Base-by-base conservation (phyloP, 179 eudicot species). In the Pouteria campechiana region DNA sequence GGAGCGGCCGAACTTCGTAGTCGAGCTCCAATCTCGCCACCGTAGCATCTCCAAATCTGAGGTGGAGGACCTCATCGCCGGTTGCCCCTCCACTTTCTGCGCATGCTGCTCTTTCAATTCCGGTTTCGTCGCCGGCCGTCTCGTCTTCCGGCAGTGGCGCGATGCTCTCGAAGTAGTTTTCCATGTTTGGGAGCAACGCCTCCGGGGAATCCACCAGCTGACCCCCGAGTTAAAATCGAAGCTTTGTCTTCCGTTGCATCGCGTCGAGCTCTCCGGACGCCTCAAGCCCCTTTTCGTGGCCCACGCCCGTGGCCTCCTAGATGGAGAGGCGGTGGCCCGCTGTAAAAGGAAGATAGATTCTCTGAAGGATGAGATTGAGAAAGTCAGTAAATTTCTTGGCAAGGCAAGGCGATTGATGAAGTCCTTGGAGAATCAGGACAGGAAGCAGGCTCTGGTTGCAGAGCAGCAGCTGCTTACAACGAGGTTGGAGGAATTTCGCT, bases 401-500 rank as follows among this genome's bases (percentile, higher is more conserved):
- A 46, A 38, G 25, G 32, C 9, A 1, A 34, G 48, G 7, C n/a
- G 7, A 4, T 2, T 64, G 4, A 13, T 6, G 3, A 32, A 25
- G 12, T 35, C 3, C 16, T 12, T 32, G 5, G 54, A 61, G 52
- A 6, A 61, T 15, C 11, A 0, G 44, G 31, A 38, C 21, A 55
- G 52, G 60, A 58, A 38, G 37, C 14, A 43, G 6, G 56, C 57
- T 25, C 9, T 50, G 41, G 54, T 40, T 6, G 17, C 21, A 1
- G 72, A 69, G 44, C 58, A 19, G 48, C 27, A 25, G 5, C 14
- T 69, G 48, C 33, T 65, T 2, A 24, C 14, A 41, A 58, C 37
- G 42, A 65, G 80, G 64, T 17, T 65, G 12, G 23, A 6, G 39
- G 80, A 74, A 41, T 74, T 74, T 39, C 25, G 44, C 25, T 20